phyloP scores from a whole-genome alignment of 176 grass and related monocot genomes.

The Oryza glaberrima region DNA sequence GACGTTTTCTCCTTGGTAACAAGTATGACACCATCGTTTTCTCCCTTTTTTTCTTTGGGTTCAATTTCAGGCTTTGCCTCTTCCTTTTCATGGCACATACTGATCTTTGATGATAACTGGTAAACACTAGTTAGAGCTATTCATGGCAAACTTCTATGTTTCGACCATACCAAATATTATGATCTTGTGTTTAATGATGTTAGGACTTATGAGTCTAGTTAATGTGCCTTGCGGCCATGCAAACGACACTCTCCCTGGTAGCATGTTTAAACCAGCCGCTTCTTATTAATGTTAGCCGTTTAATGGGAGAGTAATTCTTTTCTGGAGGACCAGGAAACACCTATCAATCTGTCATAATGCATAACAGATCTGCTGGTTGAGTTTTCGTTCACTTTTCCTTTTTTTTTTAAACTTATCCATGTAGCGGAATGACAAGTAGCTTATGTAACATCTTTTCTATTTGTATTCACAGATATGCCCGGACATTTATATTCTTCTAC shows the following conservation, averaged over 20 bases:
- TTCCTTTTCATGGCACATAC: conserved; percentile 5
- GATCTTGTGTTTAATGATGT: background rate
- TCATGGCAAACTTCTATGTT: background rate
- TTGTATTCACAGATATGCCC: conserved; percentile 72
- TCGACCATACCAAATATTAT: background rate
- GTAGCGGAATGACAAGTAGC: background rate
- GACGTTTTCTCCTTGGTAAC: conserved; percentile 99
- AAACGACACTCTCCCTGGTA: background rate
- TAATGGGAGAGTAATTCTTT: background rate
- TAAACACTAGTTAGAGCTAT: conserved; percentile 12
- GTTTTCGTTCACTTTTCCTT: background rate
- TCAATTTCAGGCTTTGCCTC: conserved; percentile 10
- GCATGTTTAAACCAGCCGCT: background rate
- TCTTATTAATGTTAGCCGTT: conserved; percentile 17
- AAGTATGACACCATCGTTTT: conserved; percentile 65
- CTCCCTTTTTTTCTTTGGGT: background rate
- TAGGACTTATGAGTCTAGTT: background rate
- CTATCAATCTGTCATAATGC: background rate
- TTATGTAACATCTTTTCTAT: conserved; percentile 13
- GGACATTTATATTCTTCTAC: conserved; percentile 99
- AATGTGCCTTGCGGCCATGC: background rate
- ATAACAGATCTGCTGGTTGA: background rate
- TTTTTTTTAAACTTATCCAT: background rate
- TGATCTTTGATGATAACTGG: conserved; percentile 17
- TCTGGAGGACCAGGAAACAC: background rate